Evolutionary conservation across 805 yeast genomes (phyloP), one percentile per base, ranked within the genome.

Genomic region (Cephaloascus albidus): DNA sequence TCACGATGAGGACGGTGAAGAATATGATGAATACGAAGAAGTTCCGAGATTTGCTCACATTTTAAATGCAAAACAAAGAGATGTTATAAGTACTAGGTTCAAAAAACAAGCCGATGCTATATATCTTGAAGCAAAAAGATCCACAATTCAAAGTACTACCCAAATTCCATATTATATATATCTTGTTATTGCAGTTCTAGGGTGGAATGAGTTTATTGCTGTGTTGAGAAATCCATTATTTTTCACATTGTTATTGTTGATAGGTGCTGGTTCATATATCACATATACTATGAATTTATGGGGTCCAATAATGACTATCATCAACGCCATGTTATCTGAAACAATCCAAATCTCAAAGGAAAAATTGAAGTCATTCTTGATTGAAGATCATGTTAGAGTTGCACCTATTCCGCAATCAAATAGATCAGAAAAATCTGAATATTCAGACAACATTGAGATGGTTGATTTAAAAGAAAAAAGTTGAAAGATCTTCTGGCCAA

Each of bases 121-220:
- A 35, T 89, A 78, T 44, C 67, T 90, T 36, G 97, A 89, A 52
- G 88, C 97, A 16, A 89, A 85, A 58, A 76, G 97, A 47, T 84
- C 96, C 3, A 78, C 85, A 39, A 72, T 88, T 36, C 82, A 80
- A 45, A 80, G 82, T 36, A 74, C 78, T 10, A 77, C 95, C 1
- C 79, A 81, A 42, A 82, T 93, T 41, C 98, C 98, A 3, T 66
- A 78, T 46, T 93, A 82, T 66, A 76, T 93, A 41, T 88, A 86
- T 61, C 61, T 77, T 10, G 53, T 90, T 12, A 63, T 93, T 18
- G 57, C 83, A 2, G 78, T 85, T 3, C 65, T 93, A 18, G 98
- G 98, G 8, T 93, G 96, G 96, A 89, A 89, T 58, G 97, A 93
- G 66, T 81, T 93, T 48, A 74, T 88, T 83, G 82, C 93, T 8